Conservation (phyloP, 192 early-diverging fungal species). For the Coemansia sp. region DNA sequence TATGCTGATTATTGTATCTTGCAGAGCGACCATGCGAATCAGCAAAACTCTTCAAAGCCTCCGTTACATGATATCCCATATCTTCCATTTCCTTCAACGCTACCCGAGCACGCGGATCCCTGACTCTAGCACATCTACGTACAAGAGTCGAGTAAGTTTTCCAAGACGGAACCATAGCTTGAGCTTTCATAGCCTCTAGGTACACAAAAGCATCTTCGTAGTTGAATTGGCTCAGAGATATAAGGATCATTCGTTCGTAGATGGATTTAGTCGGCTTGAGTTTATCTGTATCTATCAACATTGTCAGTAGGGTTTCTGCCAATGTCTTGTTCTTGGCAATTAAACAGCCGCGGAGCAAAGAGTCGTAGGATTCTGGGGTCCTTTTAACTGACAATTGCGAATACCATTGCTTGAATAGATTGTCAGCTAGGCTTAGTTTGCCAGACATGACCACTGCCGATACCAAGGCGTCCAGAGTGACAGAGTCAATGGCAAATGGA, state of each 20-base stretch:
- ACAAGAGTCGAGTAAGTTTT: slow-evolving; percentile 57
- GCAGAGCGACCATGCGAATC: slow-evolving; percentile 33
- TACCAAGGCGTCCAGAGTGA: slow-evolving; percentile 65
- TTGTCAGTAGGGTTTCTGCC: slow-evolving; percentile 56
- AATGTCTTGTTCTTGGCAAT: slow-evolving; percentile 52
- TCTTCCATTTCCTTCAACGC: slow-evolving; percentile 68
- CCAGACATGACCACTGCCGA: slow-evolving; percentile 23
- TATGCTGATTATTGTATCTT: not conserved
- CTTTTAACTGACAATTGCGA: slow-evolving; percentile 49
- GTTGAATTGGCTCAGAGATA: slow-evolving; percentile 58
- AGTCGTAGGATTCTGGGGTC: slow-evolving; percentile 60
- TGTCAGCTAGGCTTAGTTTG: not conserved
- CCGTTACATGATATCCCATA: slow-evolving; percentile 57
- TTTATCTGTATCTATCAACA: slow-evolving; percentile 52
- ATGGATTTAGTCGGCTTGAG: slow-evolving; percentile 58
- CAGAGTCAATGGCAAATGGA: slow-evolving; percentile 57
- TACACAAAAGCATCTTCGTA: slow-evolving; percentile 79
- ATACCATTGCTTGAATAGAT: slow-evolving; percentile 37
- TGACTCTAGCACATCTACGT: slow-evolving; percentile 59
- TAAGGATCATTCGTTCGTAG: slow-evolving; percentile 60
- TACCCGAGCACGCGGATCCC: slow-evolving; percentile 62
- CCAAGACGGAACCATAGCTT: slow-evolving; percentile 60
- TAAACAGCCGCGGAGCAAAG: slow-evolving; percentile 59
- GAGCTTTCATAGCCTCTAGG: slow-evolving; percentile 70
- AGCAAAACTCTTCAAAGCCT: slow-evolving; percentile 31